Base-by-base conservation (phyloP, 345 rosid species). In the Bretschneidera sinensis region DNA sequence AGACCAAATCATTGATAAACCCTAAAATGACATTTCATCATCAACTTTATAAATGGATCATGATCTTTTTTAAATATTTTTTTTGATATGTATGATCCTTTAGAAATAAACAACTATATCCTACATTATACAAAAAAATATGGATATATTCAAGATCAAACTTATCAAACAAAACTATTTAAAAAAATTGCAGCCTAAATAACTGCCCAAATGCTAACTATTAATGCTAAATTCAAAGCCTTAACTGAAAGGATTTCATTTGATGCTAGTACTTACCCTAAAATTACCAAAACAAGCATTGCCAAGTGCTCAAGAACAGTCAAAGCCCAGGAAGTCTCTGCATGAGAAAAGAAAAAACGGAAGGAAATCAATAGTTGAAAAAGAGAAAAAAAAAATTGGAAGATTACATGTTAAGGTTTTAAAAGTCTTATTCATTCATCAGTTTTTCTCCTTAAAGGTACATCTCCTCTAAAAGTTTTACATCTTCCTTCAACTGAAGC, bases 401-500 rank as follows among this genome's bases (percentile, higher is more conserved):
- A 15, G 33, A 47, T 58, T 34, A 23, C 16, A 39, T 14, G 33
- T 31, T 31, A 31, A 5, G 16, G 16, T 14, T 39, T 5, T 39
- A n/a, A 7, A 14, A 39, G 21, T 49, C 50, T 49, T 13, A 39
- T 52, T 43, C 24, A 43, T 67, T 63, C 48, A 47, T 64, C 71
- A 95, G 98, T 94, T 88, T 78, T 73, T 95, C 99, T 70, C 99
- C 99, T 82, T 91, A 98, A 66, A 98, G 98, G 61, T 91, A 91
- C 88, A 86, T 74, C 79, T 95, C 99, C 74, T 95, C 98, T 57
- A 95, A 74, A 75, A 95, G 89, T 56, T 91, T 91, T 55, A 91
- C 98, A 68, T 95, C 99, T 81, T 95, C 99, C 71, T 95, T 98
- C 76, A 91, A 62, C 62, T 83, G 98, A 66, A 85, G 88, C 77